A percentile compares a stretch with the other conserved stretches of the same genome.
phyloP scores from a whole-genome alignment of 257 asterid species.

The Fraxinus quadrangulata region DNA sequence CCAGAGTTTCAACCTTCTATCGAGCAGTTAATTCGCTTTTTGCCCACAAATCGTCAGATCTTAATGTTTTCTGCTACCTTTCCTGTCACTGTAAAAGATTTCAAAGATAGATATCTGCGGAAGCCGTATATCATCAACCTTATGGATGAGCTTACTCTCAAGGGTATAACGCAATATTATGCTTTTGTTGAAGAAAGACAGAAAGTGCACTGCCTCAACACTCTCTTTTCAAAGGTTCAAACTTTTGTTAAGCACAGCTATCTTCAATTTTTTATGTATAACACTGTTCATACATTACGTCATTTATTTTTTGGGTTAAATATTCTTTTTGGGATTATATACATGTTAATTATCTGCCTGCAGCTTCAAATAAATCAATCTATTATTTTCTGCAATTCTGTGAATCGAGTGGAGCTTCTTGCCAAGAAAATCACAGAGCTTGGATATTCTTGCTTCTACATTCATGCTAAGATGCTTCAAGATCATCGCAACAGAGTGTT shows the following conservation, averaged over 20 bases:
- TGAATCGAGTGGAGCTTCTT: slow-evolving; percentile 44
- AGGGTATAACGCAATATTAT: slow-evolving; percentile 40
- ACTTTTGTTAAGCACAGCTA: not conserved
- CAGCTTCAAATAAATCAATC: slow-evolving; percentile 46
- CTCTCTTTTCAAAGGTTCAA: slow-evolving; percentile 39
- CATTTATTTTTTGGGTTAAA: not conserved
- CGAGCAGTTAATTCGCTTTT: slow-evolving; percentile 37
- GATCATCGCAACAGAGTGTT: slow-evolving; percentile 43
- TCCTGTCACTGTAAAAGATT: slow-evolving; percentile 37
- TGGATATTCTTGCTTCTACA: slow-evolving; percentile 44
- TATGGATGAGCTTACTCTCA: slow-evolving; percentile 45
- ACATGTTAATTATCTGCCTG: slow-evolving; percentile 6
- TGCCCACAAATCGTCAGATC: slow-evolving; percentile 36
- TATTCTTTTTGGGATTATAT: not conserved
- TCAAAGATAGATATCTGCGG: slow-evolving; percentile 34
- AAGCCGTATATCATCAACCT: slow-evolving; percentile 39
- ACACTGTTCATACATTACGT: not conserved
- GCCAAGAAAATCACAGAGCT: slow-evolving; percentile 47
- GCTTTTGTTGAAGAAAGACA: slow-evolving; percentile 46
- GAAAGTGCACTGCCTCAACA: slow-evolving; percentile 44
- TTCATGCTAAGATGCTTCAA: slow-evolving; percentile 46
- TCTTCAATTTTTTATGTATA: not conserved
- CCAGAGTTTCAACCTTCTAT: slow-evolving; percentile 46
- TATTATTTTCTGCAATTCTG: slow-evolving; percentile 38
- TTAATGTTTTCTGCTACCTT: slow-evolving; percentile 40